phyloP scores from a whole-genome alignment of 2,329 filamentous ascomycete species.

The Dactylellina cionopaga region DNA sequence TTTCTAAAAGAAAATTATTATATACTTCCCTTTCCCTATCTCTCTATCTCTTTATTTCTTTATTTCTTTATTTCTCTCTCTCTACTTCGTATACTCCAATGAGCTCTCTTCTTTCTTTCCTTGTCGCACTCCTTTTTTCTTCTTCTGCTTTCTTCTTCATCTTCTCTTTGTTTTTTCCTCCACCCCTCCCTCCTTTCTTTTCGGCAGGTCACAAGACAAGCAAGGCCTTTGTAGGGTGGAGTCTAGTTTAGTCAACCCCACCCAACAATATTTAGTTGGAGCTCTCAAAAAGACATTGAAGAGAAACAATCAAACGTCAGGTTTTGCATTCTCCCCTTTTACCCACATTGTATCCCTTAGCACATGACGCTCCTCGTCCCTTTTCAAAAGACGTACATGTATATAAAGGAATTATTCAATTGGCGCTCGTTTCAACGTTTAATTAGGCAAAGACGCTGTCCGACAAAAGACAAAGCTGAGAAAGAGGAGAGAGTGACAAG shows the following conservation, averaged over 20 bases:
- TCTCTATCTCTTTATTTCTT: too few relatives aligned
- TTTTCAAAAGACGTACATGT: background rate
- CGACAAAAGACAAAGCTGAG: background rate
- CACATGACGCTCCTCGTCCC: background rate
- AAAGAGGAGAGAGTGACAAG: constrained; percentile 16
- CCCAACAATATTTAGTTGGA: too few relatives aligned
- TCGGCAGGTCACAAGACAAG: constrained; percentile 30
- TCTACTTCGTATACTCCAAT: background rate
- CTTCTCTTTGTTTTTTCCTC: background rate
- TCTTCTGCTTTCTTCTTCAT: background rate
- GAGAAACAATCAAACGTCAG: too few relatives aligned
- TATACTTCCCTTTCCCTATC: too few relatives aligned
- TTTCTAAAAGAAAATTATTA: too few relatives aligned
- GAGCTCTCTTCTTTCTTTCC: background rate
- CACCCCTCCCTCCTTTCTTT: background rate
- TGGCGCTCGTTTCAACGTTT: constrained; percentile 6
- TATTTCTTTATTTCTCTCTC: constrained; percentile 13
- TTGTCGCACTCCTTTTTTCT: too few relatives aligned
- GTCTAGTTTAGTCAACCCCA: constrained; percentile 29
- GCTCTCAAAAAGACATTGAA: too few relatives aligned
- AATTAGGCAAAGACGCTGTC: constrained; percentile 42
- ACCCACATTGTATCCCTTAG: too few relatives aligned
- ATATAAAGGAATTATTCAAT: background rate
- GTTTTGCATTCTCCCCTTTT: too few relatives aligned
- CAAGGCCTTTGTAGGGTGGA: constrained; percentile 15